Evolutionary conservation across 2,329 filamentous ascomycete species (phyloP).

Genomic region (Claviceps sorghi): DNA sequence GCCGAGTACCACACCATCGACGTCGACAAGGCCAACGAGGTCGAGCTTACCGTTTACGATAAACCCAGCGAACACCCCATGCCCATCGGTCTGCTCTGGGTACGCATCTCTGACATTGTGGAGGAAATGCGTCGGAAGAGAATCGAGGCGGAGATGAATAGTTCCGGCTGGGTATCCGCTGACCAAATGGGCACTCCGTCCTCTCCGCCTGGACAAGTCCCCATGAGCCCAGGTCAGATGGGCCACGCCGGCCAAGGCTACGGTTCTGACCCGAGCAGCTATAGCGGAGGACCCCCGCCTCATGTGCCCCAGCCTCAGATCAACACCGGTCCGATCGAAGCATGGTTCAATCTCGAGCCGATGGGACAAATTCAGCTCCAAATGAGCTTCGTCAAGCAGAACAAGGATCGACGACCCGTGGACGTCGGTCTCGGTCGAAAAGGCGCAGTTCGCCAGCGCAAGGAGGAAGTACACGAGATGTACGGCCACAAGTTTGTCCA

Average conservation of each 20-base stretch:
- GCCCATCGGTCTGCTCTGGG: constrained; percentile 90
- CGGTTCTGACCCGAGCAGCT: constrained; percentile 10
- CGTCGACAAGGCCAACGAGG: constrained; percentile 96
- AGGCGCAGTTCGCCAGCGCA: constrained; percentile 90
- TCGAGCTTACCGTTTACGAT: constrained; percentile 95
- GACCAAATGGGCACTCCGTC: constrained; percentile 67
- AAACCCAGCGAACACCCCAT: constrained; percentile 81
- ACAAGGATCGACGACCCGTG: constrained; percentile 65
- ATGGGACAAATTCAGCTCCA: constrained; percentile 84
- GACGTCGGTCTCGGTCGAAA: constrained; percentile 87
- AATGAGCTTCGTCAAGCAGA: constrained; percentile 84
- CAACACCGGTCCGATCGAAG: constrained; percentile 57
- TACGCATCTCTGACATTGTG: constrained; percentile 89
- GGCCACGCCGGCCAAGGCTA: constrained; percentile 29
- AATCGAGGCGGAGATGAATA: constrained; percentile 90
- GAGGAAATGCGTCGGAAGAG: constrained; percentile 96
- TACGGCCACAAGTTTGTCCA: constrained; percentile 98
- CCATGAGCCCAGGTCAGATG: constrained; percentile 34
- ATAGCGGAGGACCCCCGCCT: constrained; percentile 17
- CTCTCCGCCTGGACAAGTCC: constrained; percentile 39
- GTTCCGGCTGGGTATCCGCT: constrained; percentile 90
- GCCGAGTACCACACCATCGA: constrained; percentile 84
- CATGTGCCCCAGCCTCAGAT: constrained; percentile 31
- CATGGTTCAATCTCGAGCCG: constrained; percentile 95
- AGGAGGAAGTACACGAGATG: constrained; percentile 97